Evolutionary conservation across 106 monocot genomes (phyloP), one percentile per base, ranked within the genome.

Genomic region (Narthecium ossifragum): DNA sequence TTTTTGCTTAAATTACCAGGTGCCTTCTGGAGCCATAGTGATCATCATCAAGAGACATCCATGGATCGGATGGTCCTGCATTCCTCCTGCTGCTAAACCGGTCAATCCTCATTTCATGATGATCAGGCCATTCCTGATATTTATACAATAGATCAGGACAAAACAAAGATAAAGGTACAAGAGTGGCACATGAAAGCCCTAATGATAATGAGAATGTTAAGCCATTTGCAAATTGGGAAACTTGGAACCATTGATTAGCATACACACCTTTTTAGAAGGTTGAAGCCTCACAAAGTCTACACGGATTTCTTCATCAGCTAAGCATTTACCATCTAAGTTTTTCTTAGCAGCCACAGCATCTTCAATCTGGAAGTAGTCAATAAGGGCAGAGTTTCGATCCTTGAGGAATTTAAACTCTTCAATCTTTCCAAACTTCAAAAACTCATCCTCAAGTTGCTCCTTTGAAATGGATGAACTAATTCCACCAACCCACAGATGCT

Each of bases 271-370:
- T 89, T 72, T 77, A 26, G 53, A 49, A 54, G 69, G 63, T 54
- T 61, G 84, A 39, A 77, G 64, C 55, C 84, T 73, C 57, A 81
- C 74, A 76, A 83, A 98, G 76, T 98, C 98, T 43, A 91, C 91
- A 64, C 84, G 67, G 62, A 98, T 74, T 73, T 76, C 62, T 46
- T 81, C 76, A 21, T 91, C 90, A 62, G 70, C 75, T 41, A 98
- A 59, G 41, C 25, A 25, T 63, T 82, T 91, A 41, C 90, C 81
- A 60, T 98, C 80, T 77, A 98, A 69, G 57, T 66, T 79, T 57
- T 85, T 91, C 55, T 87, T 71, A 45, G 98, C 98, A 69, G 81
- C 70, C 65, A 81, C 60, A 34, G 98, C 98, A 74, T 90, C 91
- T 26, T 88, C 91, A 40, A 79, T 54, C 51, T 76, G 84, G 34